Evolutionary conservation across 805 yeast genomes (phyloP).

Genomic region (Cyberlindnera euphorbiiphila): DNA sequence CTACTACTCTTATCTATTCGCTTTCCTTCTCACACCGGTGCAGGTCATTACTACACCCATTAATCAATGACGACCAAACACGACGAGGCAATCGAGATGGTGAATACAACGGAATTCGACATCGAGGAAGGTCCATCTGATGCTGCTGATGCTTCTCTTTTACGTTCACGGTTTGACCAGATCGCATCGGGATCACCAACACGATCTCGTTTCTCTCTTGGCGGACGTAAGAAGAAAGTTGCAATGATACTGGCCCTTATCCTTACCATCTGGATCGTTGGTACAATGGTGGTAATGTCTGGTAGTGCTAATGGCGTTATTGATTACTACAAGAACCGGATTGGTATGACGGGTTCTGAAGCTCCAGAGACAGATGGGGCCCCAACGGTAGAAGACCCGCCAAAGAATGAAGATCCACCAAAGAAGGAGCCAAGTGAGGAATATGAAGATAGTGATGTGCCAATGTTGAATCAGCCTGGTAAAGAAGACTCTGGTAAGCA

Average conservation of each 20-base stretch:
- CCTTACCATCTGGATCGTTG: slow-evolving; percentile 17
- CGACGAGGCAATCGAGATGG: slow-evolving; percentile 21
- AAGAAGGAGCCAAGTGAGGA: too few relatives aligned
- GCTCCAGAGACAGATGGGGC: slow-evolving; percentile 13
- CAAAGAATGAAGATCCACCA: slow-evolving; percentile 3
- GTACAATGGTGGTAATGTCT: slow-evolving; percentile 14
- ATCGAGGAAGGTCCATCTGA: slow-evolving; percentile 11
- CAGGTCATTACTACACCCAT: too few relatives aligned
- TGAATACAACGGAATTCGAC: slow-evolving; percentile 14
- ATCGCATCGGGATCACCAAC: slow-evolving; percentile 5
- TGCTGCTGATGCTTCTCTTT: slow-evolving; percentile 8
- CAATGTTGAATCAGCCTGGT: neutral
- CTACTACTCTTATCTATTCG: too few relatives aligned
- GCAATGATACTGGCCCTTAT: slow-evolving; percentile 10
- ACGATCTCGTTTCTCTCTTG: slow-evolving; percentile 3
- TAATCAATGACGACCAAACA: slow-evolving; percentile 9
- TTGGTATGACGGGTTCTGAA: slow-evolving; percentile 10
- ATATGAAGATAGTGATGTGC: slow-evolving; percentile 6
- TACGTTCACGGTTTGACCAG: slow-evolving; percentile 20
- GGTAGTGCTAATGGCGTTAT: slow-evolving; percentile 16
- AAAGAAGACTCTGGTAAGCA: neutral
- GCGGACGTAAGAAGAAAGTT: slow-evolving; percentile 16
- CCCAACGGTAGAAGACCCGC: slow-evolving; percentile 7
- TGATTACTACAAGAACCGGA: slow-evolving; percentile 23
- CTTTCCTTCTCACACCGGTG: too few relatives aligned